phyloP scores from a whole-genome alignment of 768 basidiomycete species.

The Mycena indigotica region DNA sequence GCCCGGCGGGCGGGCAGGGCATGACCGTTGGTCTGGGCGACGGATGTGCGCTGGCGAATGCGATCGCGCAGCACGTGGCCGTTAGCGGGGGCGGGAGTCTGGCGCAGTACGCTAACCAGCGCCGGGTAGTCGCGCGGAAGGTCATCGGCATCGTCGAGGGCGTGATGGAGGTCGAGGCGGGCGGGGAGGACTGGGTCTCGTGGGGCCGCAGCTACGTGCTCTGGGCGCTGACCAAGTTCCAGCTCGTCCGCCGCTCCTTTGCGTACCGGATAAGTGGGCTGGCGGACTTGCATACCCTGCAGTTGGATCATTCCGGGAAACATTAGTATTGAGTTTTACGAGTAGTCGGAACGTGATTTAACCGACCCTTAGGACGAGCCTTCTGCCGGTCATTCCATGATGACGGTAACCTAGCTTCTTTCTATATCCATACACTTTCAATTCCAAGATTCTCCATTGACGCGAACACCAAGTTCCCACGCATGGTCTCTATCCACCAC shows the following conservation, averaged over 20 bases:
- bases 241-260: conserved; percentile 22
- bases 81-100: conserved; percentile 30
- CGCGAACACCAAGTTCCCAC: too few relatives aligned
- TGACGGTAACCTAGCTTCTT: too few relatives aligned
- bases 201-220: conserved; percentile 8
- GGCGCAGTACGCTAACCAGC: conserved; percentile 28
- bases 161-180: conserved; percentile 25
- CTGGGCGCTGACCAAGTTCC: conserved; percentile 11
- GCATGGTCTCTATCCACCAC: too few relatives aligned
- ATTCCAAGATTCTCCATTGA: too few relatives aligned
- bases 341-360: too few relatives aligned
- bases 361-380: too few relatives aligned
- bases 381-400: too few relatives aligned
- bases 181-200: conserved; percentile 1
- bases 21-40: conserved; percentile 10
- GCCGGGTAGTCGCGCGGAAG: conserved; percentile 34
- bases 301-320: too few relatives aligned
- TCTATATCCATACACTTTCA: too few relatives aligned
- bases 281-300: too few relatives aligned
- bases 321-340: too few relatives aligned
- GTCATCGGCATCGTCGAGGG: conserved; percentile 37
- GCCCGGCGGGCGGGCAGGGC: conserved; percentile 14
- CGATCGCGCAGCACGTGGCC: conserved; percentile 29
- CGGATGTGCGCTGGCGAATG: conserved; percentile 35
- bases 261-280: conserved; percentile 37